Base-by-base conservation (phyloP, 768 basidiomycete species). In the Baorangia bicolor region DNA sequence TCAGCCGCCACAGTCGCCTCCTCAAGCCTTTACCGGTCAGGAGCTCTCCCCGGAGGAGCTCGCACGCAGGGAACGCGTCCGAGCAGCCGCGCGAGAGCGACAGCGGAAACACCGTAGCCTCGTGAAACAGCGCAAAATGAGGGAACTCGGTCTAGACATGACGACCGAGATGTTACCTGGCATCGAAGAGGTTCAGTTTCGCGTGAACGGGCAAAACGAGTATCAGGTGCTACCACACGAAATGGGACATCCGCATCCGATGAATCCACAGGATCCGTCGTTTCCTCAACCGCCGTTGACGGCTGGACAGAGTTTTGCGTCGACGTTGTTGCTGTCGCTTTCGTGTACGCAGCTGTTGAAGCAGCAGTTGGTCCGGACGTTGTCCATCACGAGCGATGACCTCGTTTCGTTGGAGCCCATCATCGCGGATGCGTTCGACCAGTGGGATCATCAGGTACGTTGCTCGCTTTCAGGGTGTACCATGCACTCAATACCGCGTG, bases 341-440 rank as follows among this genome's bases (percentile, higher is more conserved):
- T 87, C 88, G 12, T 90, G 83, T 64, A 82, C 85, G 0, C 87
- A 86, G 9, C 71, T 86, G 51, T 74, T 92, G 59, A 93, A 90
- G 73, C 83, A 84, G 53, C 88, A 92, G 62, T 75, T 92, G 28
- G 70, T 92, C 31, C 83, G 88, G 46, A 84, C 82, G 6, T 74
- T 93, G 45, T 79, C 81, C 59, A 86, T 92, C 82, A 83, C 87
- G 28, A 84, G 83, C 71, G 90, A 92, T 49, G 91, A 93, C 64
- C 78, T 93, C 18, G 84, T 84, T 3, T 84, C 87, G 11, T 73
- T 93, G 47, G 88, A 92, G 65, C 87, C 89, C 27, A 76, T 90
- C 62, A 86, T 93, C 43, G 90, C 91, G 6, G 85, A 88, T 42
- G 90, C 90, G 18, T 93, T 89, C 81, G 91, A 93, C 55, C 86